Base-by-base conservation (phyloP, 2,329 filamentous ascomycete genomes). In the Aspergillus sp. region DNA sequence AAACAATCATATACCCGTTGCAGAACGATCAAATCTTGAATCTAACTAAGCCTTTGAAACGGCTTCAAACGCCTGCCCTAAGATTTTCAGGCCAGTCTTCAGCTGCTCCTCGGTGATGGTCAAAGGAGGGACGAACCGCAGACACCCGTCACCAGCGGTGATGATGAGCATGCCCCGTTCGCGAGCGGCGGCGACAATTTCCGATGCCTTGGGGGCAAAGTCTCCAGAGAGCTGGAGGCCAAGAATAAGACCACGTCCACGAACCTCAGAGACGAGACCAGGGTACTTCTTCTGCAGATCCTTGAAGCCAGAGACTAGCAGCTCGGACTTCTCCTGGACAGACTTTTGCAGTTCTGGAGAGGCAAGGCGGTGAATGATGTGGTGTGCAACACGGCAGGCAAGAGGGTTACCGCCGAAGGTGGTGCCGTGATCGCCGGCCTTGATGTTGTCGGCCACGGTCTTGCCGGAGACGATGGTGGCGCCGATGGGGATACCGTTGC, bases 401-500 rank as follows among this genome's bases (percentile, higher is more conserved):
- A 97, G 82, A 7, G 93, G 93, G 78, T 96, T 97, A 41, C 93
- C 93, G 55, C 93, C 93, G 68, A 96, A 97, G 0, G 93, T 97
- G 15, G 93, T 97, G 49, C 93, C 93, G 76, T 97, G 93, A 73
- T 97, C 93, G 57, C 93, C 91, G 34, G 83, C 82, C 64, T 86
- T 82, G 67, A 88, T 86, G 71, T 87, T 86, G 52, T 87, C 83
- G 26, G 85, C 87, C 1, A 96, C 90, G 22, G 71, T 70, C 63
- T 81, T 78, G 55, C 84, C 83, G 13, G 83, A 86, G 26, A 88
- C 80, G 51, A 88, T 84, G 4, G 89, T 90, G 6, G 95, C 95
- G 50, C 91, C 95, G 64, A 99, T 93, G 48, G 95, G 95, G 74
- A 97, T 93, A 5, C 95, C 95, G 70, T 99, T 99, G 15, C 95